Base-by-base conservation (phyloP, 2,329 filamentous ascomycete genomes). In the Fusarium redolens region DNA sequence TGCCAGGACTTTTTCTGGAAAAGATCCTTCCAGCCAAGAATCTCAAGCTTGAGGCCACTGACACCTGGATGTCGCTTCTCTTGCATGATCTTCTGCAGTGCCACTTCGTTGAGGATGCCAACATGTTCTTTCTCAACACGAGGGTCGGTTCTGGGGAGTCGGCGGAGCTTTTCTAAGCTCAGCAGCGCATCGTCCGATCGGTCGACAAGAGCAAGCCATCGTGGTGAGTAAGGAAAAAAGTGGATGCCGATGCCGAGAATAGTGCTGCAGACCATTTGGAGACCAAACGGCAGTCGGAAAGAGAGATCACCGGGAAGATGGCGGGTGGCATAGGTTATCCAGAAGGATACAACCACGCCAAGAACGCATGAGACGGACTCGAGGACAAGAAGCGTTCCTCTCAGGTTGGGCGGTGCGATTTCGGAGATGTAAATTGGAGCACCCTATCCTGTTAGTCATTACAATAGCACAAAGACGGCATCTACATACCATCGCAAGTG, bases 241-340 rank as follows among this genome's bases (percentile, higher is more conserved):
- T 82, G 79, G 5, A 88, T 81, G 3, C 86, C 79, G 20, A 74
- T 75, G 7, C 74, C 80, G 3, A 87, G 44, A 7, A 64, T 44
- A 31, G 41, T 55, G 17, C 40, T 48, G 20, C 62, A 64, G 13
- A 65, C 59, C 62, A 66, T 66, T 1, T 66, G 63, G 13, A 66
- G 6, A 83, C 65, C 20, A 76, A 86, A 41, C 83, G 85, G 15
- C 81, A 79, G 1, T 81, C 85, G 17, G 18, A 86, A 71, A 15
- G 85, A 77, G 45, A 84, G 80, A 2, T 83, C 82, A 6, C 80
- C 79, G 1, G 83, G 82, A 40, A 85, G 81, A 52, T 81, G 80
- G 10, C 81, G 78, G 1, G 86, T 88, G 1, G 83, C 87, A 62
- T 88, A 90, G 0, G 85, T 86, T 41, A 87, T 86, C 84, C 86